Base-by-base conservation (phyloP, 2,329 filamentous ascomycete species). In the Neonectria ditissima region DNA sequence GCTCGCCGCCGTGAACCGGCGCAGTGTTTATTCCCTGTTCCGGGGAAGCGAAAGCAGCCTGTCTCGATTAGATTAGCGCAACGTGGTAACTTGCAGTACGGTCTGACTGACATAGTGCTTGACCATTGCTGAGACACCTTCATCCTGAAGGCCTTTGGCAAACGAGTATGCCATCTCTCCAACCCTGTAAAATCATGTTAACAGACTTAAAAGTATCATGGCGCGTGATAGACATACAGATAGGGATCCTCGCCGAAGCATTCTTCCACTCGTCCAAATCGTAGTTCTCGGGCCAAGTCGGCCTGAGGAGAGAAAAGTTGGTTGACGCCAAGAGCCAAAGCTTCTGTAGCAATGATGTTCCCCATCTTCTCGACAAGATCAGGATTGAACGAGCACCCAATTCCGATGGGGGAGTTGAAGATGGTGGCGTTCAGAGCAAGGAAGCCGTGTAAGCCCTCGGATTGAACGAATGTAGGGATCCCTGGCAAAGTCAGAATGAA, bases 331-430 rank as follows among this genome's bases (percentile, higher is more conserved):
- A 93, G 78, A 4, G 91, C 87, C 56, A 83, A 80, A 24, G 90
- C 82, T 76, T 94, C 91, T 51, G 86, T 83, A 6, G 84, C 90
- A 68, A 92, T 92, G 18, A 86, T 83, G 4, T 80, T 79, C 7
- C 83, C 91, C 90, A 93, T 92, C 68, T 91, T 84, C 67, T 88
- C 78, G 4, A 92, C 80, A 14, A 92, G 77, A 43, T 80, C 82
- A 0, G 86, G 85, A 73, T 93, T 91, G 80, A 89, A 93, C 0
- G 90, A 90, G 72, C 89, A 92, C 16, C 87, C 91, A 56, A 91
- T 87, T 8, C 82, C 91, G 69, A 93, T 92, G 0, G 91, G 91
- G 1, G 89, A 92, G 77, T 93, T 93, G 81, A 93, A 94, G 63
- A 93, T 91, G 1, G 91, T 93, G 3, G 90, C 91, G 74, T 93